phyloP scores from a whole-genome alignment of 192 early-diverging fungal species.

The Neocallimastix lanati region DNA sequence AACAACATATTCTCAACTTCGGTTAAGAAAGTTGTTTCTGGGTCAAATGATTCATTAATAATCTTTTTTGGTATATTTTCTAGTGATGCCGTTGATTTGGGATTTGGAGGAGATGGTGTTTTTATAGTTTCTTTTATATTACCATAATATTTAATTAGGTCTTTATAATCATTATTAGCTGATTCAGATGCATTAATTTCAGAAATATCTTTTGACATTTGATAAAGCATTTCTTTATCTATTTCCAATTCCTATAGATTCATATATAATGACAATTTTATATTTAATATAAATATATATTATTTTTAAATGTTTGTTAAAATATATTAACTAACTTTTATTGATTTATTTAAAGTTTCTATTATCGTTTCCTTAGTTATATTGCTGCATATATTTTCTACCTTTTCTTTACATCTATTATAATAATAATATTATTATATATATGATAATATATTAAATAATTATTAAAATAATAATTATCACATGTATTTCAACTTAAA shows the following conservation, averaged over 20 bases:
- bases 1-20: neutral
- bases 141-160: neutral
- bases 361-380: neutral
- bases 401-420: neutral
- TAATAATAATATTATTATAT: no score
- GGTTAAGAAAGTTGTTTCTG: neutral
- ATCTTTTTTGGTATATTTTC: neutral
- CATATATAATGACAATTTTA: no score
- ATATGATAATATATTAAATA: no score
- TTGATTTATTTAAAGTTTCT: neutral
- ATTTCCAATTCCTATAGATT: neutral
- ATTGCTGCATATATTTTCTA: neutral
- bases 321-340: neutral
- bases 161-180: neutral
- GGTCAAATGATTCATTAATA: neutral
- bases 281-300: no score
- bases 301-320: no score
- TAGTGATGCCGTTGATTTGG: neutral
- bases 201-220: neutral
- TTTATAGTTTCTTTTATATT: neutral
- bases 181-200: neutral
- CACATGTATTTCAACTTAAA: no score
- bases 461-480: no score
- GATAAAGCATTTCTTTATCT: neutral
- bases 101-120: neutral